A percentile compares a stretch with the other conserved stretches of the same genome.
Evolutionary conservation across 169 alveolate species (phyloP).

Genomic region (Eimeria brunetti): DNA sequence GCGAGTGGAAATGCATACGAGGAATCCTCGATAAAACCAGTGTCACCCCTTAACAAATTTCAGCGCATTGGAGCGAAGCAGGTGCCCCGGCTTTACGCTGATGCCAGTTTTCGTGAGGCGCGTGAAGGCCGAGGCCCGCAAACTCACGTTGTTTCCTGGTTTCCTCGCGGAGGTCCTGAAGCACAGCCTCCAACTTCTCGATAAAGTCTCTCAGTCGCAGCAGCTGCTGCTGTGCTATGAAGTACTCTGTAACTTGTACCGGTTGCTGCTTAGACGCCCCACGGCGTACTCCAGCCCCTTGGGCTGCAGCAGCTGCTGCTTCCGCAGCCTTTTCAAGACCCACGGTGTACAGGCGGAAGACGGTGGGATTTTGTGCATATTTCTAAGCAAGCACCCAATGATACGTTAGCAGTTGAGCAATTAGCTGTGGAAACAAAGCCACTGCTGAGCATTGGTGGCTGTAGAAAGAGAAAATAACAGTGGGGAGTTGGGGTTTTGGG

Average conservation of each 20-base stretch:
- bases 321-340: constrained; percentile 51
- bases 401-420: not conserved
- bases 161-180: constrained; percentile 40
- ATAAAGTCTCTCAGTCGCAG: constrained; percentile 18
- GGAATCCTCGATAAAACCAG: not conserved
- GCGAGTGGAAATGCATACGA: not conserved
- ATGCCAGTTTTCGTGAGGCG: not conserved
- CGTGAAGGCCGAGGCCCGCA: not conserved
- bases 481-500: not conserved
- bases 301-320: constrained; percentile 22
- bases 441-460: not conserved
- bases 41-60: not conserved
- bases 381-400: constrained; percentile 1
- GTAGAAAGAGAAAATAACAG: not conserved
- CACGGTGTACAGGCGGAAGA: constrained; percentile 11
- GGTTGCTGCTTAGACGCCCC: not conserved
- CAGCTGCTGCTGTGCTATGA: constrained; percentile 48
- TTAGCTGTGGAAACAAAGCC: not conserved
- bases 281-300: not conserved
- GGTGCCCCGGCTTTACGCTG: not conserved
- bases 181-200: constrained; percentile 25
- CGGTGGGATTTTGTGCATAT: constrained; percentile 15
- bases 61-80: not conserved
- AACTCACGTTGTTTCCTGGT: not conserved
- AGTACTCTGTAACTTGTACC: constrained; percentile 10